These are phyloP conservation scores for Ascobolus immersus DNA, from an alignment of 495 filamentous ascomycete species.

Conservation along the genomic window DNA sequence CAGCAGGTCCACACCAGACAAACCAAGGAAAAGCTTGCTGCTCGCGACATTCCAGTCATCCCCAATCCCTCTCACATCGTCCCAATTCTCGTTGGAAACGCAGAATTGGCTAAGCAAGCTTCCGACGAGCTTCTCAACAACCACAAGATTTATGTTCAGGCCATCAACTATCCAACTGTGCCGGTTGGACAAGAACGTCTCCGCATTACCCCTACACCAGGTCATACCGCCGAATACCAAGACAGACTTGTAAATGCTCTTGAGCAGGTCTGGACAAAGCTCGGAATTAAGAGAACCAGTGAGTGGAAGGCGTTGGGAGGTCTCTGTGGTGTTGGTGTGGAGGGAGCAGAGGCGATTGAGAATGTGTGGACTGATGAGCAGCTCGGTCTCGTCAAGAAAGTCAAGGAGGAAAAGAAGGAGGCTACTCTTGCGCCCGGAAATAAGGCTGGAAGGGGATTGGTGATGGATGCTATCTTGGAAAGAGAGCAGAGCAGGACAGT, in stretches of 20 bases:
- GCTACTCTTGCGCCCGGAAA: constrained; percentile 14
- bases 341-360: constrained; percentile 31
- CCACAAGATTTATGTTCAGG: constrained; percentile 86
- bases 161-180: constrained; percentile 97
- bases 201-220: constrained; percentile 83
- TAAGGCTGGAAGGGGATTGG: constrained; percentile 20
- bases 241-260: constrained; percentile 67
- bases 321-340: constrained; percentile 72
- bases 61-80: constrained; percentile 94
- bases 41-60: constrained; percentile 79
- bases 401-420: constrained; percentile 12
- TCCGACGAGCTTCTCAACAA: constrained; percentile 70
- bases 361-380: constrained; percentile 74
- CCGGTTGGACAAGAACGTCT: constrained; percentile 87
- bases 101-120: constrained; percentile 74
- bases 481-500: constrained; percentile 18
- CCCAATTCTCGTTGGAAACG: constrained; percentile 77
- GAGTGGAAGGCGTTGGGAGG: constrained; percentile 82
- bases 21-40: constrained; percentile 55
- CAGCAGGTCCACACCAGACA: constrained; percentile 90
- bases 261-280: constrained; percentile 60
- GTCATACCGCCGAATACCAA: constrained; percentile 57
- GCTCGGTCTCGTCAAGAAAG: constrained; percentile 49
- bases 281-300: constrained; percentile 71
- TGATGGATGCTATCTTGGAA: constrained; percentile 19